Conservation (phyloP, 768 basidiomycete genomes). For the Agrocybe pediades region DNA sequence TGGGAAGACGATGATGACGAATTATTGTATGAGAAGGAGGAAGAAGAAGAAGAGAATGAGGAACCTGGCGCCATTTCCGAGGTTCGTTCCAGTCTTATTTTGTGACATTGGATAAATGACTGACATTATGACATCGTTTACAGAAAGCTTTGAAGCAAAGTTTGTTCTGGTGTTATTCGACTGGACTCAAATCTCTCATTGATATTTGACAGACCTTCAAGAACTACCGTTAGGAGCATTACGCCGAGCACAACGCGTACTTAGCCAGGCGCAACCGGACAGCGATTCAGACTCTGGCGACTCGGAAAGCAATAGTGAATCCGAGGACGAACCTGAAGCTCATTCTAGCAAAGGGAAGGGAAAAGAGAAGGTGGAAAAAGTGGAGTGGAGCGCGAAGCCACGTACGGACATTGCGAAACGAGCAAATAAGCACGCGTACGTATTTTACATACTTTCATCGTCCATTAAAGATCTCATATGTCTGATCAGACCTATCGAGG, state of each 20-base stretch:
- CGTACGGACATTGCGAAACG: slow-evolving; percentile 59
- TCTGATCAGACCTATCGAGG: slow-evolving; percentile 66
- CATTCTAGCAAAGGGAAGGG: slow-evolving; percentile 25
- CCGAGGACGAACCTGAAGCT: slow-evolving; percentile 14
- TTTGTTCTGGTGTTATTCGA: slow-evolving; percentile 9
- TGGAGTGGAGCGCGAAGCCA: slow-evolving; percentile 42
- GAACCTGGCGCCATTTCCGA: slow-evolving; percentile 9
- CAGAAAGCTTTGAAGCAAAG: slow-evolving; percentile 29
- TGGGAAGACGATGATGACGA: slow-evolving; percentile 46
- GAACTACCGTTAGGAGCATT: slow-evolving; percentile 65
- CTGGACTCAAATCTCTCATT: neutral
- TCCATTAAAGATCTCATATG: neutral
- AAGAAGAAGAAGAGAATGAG: slow-evolving; percentile 17
- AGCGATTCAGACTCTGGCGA: slow-evolving; percentile 31
- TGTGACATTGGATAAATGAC: neutral
- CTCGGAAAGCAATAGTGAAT: neutral
- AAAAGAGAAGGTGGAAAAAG: slow-evolving; percentile 36
- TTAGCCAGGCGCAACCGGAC: slow-evolving; percentile 42
- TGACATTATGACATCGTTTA: neutral
- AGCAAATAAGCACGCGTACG: slow-evolving; percentile 86
- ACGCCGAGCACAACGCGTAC: slow-evolving; percentile 60
- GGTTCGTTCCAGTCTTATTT: slow-evolving; percentile 6
- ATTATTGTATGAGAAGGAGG: slow-evolving; percentile 11
- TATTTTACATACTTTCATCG: slow-evolving; percentile 13
- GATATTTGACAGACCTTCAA: slow-evolving; percentile 49